Percentiles rank a stretch among this genome's conserved stretches.
Evolutionary conservation across 2,329 filamentous ascomycete species (phyloP).

Genomic region (Hymenoscyphus repandus): DNA sequence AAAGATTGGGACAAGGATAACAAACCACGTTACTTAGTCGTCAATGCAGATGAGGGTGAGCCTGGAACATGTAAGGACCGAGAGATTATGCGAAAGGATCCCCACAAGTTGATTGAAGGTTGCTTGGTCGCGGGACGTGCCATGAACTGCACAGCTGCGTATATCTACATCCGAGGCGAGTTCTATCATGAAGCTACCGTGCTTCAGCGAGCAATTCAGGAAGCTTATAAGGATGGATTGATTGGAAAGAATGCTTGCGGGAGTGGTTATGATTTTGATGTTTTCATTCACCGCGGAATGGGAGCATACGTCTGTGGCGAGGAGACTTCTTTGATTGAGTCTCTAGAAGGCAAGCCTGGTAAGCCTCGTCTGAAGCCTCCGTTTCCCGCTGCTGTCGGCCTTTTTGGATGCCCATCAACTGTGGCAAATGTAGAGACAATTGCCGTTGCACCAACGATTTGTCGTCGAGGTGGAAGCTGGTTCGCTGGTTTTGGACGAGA

Average conservation of each 20-base stretch:
- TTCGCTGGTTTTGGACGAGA: conserved; percentile 92
- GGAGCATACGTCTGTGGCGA: conserved; percentile 98
- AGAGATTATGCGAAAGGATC: conserved; percentile 99
- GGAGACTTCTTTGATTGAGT: conserved; percentile 97
- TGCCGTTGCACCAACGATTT: conserved; percentile 92
- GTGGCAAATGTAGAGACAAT: conserved; percentile 98
- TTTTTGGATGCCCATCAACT: conserved; percentile 96
- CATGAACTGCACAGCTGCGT: conserved; percentile 98
- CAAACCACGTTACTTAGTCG: conserved; percentile 92
- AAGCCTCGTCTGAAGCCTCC: conserved; percentile 98
- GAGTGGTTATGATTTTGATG: conserved; percentile 95
- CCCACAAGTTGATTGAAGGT: conserved; percentile 97
- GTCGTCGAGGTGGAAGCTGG: conserved; percentile 86
- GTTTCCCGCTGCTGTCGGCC: conserved; percentile 93
- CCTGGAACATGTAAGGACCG: conserved; percentile 99
- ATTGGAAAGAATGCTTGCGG: conserved; percentile 98
- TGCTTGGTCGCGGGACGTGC: conserved; percentile 92
- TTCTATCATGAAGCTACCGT: conserved; percentile 95
- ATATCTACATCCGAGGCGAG: conserved; percentile 99
- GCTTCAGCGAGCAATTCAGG: conserved; percentile 91
- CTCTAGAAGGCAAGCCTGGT: conserved; percentile 95
- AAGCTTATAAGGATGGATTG: conserved; percentile 89
- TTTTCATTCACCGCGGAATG: conserved; percentile 93
- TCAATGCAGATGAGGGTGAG: conserved; percentile 98
- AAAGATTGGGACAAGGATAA: conserved; percentile 98